phyloP scores from a whole-genome alignment of 2,329 filamentous ascomycete genomes.

The Penicillium glabrum region DNA sequence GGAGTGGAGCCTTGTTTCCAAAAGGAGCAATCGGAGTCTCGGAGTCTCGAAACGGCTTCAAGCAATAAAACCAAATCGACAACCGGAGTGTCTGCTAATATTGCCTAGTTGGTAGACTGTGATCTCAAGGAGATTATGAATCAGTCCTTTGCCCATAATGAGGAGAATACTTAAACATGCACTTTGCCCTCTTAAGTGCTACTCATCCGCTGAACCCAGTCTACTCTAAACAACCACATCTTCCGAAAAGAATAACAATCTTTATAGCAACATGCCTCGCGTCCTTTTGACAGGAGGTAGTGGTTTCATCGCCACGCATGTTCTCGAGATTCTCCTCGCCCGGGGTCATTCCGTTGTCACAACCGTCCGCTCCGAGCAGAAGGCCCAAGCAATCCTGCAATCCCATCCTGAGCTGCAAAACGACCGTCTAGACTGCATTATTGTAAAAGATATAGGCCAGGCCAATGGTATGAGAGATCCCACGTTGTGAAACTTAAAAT shows the following conservation, averaged over 20 bases:
- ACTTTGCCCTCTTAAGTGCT: background rate
- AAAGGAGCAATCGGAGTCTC: conserved; percentile 7
- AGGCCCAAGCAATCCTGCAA: conserved; percentile 49
- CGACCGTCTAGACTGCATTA: conserved; percentile 56
- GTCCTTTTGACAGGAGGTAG: conserved; percentile 45
- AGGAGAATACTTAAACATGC: background rate
- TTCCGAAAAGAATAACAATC: background rate
- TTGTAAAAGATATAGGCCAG: conserved; percentile 69
- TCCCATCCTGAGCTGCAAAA: conserved; percentile 46
- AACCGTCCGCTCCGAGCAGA: conserved; percentile 58
- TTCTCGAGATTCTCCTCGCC: conserved; percentile 56
- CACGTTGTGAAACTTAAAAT: background rate
- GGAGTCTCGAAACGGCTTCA: background rate
- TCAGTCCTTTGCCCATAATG: background rate
- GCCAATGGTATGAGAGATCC: conserved; percentile 3
- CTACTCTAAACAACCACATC: background rate
- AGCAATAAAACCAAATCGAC: background rate
- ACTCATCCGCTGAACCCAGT: background rate
- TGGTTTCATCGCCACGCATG: conserved; percentile 62
- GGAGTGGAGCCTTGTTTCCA: background rate
- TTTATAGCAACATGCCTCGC: conserved; percentile 4
- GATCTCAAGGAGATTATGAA: background rate
- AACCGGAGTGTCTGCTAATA: background rate
- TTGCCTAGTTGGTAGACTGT: background rate
- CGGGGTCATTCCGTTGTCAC: conserved; percentile 58